Evolutionary conservation across 179 eudicot genomes (phyloP), one percentile per base, ranked within the genome.

Genomic region (Nepenthes alata): DNA sequence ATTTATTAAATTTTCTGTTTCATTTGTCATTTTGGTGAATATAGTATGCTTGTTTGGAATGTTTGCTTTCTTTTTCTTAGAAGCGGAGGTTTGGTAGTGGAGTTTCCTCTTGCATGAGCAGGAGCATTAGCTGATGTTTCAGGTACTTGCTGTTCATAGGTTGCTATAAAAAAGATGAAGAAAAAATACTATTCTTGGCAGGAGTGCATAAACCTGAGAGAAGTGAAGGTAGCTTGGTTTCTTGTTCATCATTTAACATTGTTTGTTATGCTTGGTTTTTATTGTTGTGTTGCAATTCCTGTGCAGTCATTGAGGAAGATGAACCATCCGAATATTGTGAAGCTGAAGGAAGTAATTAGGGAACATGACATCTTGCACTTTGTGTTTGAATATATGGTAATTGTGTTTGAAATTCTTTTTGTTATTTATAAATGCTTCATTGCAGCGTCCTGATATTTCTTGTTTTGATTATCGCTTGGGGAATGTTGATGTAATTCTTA

Each of bases 141-240:
- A 10, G 7, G 8, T 48, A 25, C 25, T n/a, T 61, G 54, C 13
- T 47, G 25, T 16, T 8, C 13, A 7, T 58, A 94, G 99, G 99
- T 94, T 62, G 99, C 99, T 5, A 79, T 94, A 41, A 94, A 94
- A 72, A 90, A 90, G 74, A 89, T 94, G 99, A 94, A 94, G 91
- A 87, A 75, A 66, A 94, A 94, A 61, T 94, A 89, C 69, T 87
- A 85, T 69, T 87, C 99, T n/a, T 90, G 99, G 99, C 97, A 94
- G 60, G 99, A 90, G 75, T 94, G 99, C 81, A 81, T 87, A 59
- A 94, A 85, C 70, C 67, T 90, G 65, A 85, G 99, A 81, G 99
- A 94, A 87, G 99, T 94, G 57, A 94, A 94, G 97, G 99, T 94
- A 73, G 45, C 14, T 45, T 36, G 0, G 35, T 56, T 2, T 61